Evolutionary conservation across 2,329 filamentous ascomycete genomes (phyloP).

Genomic region (Geosmithia morbida): DNA sequence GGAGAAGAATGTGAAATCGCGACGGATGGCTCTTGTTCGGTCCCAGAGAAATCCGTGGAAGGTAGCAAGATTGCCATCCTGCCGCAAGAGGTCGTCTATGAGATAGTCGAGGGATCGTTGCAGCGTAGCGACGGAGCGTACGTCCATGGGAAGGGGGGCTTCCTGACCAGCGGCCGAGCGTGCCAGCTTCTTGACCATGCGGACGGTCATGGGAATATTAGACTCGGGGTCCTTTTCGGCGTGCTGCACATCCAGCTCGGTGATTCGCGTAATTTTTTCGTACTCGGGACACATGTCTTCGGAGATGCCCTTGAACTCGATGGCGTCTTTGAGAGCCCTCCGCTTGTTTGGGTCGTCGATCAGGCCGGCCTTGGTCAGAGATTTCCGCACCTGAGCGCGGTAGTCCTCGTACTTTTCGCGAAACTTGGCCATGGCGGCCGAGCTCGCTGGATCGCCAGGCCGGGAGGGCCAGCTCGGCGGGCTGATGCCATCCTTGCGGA

Average conservation of each 20-base stretch:
- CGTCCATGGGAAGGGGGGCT: conserved; percentile 52
- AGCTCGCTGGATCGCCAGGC: conserved; percentile 35
- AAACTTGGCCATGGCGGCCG: conserved; percentile 36
- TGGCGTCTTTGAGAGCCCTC: conserved; percentile 46
- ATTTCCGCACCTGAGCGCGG: conserved; percentile 38
- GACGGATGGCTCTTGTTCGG: conserved; percentile 49
- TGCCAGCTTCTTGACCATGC: conserved; percentile 54
- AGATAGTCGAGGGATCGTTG: conserved; percentile 49
- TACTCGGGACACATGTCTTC: conserved; percentile 58
- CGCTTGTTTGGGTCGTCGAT: conserved; percentile 52
- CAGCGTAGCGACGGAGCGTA: conserved; percentile 44
- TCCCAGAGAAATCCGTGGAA: conserved; percentile 56
- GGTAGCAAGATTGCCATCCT: conserved; percentile 37
- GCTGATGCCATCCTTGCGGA: conserved; percentile 38
- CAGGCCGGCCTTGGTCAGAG: conserved; percentile 42
- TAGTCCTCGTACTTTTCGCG: conserved; percentile 42
- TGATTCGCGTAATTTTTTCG: conserved; percentile 48
- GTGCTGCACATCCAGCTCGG: conserved; percentile 41
- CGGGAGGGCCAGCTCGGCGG: conserved; percentile 41
- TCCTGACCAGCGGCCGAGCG: conserved; percentile 56
- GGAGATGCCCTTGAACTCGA: conserved; percentile 53
- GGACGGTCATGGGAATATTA: conserved; percentile 28
- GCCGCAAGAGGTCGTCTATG: conserved; percentile 40
- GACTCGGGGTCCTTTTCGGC: conserved; percentile 36
- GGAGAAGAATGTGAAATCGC: conserved; percentile 55